These are phyloP conservation scores for Penicillium italicum DNA, from an alignment of 2,329 filamentous ascomycete genomes.

Conservation along the genomic window DNA sequence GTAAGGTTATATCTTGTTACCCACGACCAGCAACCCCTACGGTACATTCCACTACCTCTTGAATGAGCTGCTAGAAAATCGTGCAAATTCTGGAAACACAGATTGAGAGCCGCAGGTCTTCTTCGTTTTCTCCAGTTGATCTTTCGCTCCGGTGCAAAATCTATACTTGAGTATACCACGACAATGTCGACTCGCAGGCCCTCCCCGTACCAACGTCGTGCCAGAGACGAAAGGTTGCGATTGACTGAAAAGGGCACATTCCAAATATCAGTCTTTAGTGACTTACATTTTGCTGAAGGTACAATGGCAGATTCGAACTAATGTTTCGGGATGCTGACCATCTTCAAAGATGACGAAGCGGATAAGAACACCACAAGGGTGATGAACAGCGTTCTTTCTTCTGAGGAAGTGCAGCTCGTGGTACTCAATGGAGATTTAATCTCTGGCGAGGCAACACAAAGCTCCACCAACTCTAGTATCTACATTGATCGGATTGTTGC, in stretches of 20 bases:
- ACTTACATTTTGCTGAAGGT: constrained; percentile 70
- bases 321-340: constrained; percentile 33
- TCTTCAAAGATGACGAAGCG: constrained; percentile 30
- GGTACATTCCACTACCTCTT: background rate
- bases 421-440: constrained; percentile 70
- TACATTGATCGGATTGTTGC: constrained; percentile 59
- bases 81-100: background rate
- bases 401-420: constrained; percentile 57
- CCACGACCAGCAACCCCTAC: background rate
- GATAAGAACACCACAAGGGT: constrained; percentile 58
- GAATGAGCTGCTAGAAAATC: background rate
- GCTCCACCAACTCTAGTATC: constrained; percentile 52
- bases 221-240: constrained; percentile 1
- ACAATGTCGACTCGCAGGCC: background rate
- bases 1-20: constrained; percentile 2
- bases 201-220: background rate
- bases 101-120: background rate
- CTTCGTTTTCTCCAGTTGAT: background rate
- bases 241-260: constrained; percentile 37
- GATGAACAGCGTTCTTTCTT: constrained; percentile 56
- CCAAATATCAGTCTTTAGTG: constrained; percentile 60
- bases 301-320: constrained; percentile 42
- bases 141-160: background rate
- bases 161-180: background rate
- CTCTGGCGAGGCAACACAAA: constrained; percentile 61